A percentile compares a stretch with the other conserved stretches of the same genome.
phyloP scores from a whole-genome alignment of 2,329 filamentous ascomycete species.

The Fusarium denticulatum region DNA sequence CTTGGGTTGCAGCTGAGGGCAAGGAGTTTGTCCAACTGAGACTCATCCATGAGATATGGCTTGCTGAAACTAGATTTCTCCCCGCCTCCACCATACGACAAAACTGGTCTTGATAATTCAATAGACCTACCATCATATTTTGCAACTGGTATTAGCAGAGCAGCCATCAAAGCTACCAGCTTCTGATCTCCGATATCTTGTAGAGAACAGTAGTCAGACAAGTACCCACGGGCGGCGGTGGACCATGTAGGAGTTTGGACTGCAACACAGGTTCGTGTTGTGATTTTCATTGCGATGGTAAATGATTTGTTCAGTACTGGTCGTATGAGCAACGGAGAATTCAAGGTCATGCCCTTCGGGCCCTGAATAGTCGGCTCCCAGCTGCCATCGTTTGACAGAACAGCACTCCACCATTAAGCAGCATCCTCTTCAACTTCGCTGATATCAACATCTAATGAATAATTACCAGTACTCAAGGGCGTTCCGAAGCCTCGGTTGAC shows the following conservation, averaged over 20 bases:
- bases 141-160: background rate
- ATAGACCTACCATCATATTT: background rate
- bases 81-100: too few species aligned
- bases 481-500: background rate
- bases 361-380: background rate
- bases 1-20: background rate
- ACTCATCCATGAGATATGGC: background rate
- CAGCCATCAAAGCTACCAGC: background rate
- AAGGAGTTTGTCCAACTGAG: background rate
- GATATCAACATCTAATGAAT: background rate
- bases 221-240: too few species aligned
- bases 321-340: rapidly evolving
- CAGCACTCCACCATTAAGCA: background rate
- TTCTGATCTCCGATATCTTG: background rate
- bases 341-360: background rate
- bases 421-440: background rate
- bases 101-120: too few species aligned
- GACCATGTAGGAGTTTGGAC: background rate
- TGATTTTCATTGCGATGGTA: background rate
- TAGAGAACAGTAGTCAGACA: background rate
- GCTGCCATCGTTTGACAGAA: background rate
- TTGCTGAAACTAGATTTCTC: background rate
- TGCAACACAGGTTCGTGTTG: rapidly evolving
- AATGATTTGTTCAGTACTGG: background rate
- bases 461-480: too few species aligned